Evolutionary conservation across 2,329 filamentous ascomycete species (phyloP), one percentile per base, ranked within the genome.

Genomic region (Colletotrichum musicola): DNA sequence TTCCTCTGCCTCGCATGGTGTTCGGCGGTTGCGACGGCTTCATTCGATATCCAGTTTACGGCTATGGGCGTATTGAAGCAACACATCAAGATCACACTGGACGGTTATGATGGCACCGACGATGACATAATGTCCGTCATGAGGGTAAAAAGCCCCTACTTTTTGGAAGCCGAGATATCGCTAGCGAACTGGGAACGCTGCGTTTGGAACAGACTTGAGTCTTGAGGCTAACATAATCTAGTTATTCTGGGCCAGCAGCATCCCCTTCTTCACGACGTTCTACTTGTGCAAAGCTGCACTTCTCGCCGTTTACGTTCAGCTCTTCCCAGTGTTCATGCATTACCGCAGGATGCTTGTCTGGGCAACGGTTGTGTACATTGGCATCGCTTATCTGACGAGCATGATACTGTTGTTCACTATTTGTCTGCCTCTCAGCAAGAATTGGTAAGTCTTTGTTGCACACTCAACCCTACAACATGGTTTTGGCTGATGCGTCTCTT

Each of bases 231-330:
- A 46, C 6, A 27, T 14, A 7, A 6, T 2, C 12, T 12, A 69
- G 66, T 16, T 69, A 6, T 69, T 66, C 27, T 69, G 66, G 66
- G 66, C 66, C 12, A 69, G 66, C 50, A 66, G 62, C 16, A 66
- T 69, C 12, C 66, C 66, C 1, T 69, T 69, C 20, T 69, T 66
- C 14, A 69, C 62, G 16, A 57, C 66, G 1, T 69, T 69, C 22
- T 69, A 69, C 22, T 40, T 69, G 0, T 69, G 66, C 27, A 69
- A 69, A 55, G 66, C 55, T 22, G 66, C 66, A 30, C 66, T 69
- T 50, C 56, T 69, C 35, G 66, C 62, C 4, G 56, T 69, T 4
- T 69, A 69, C 38, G 7, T 69, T 16, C 55, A 69, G 16, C 40
- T 69, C 25, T 69, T 69, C 25, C 66, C 66, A 7, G 25, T 66